These are phyloP conservation scores for Salix viminalis DNA, from an alignment of 345 rosid species.

Conservation along the genomic window DNA sequence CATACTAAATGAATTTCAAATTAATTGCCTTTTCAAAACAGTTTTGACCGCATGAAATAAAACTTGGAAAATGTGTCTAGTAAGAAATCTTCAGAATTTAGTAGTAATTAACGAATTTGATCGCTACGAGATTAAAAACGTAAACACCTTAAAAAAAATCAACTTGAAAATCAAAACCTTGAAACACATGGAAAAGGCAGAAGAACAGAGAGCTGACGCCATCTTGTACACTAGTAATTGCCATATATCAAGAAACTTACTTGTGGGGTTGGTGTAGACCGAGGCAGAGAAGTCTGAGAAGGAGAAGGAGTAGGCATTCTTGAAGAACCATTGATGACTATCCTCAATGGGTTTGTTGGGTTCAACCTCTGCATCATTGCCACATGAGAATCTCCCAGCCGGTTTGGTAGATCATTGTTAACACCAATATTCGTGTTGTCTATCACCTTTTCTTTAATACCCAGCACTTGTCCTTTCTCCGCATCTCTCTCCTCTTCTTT, in stretches of 20 bases:
- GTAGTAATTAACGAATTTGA: too few relatives aligned
- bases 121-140: not conserved
- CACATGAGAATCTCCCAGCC: slow-evolving; percentile 24
- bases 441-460: slow-evolving; percentile 21
- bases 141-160: not conserved
- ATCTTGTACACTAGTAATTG: not conserved
- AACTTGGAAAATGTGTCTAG: not conserved
- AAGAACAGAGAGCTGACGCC: not conserved
- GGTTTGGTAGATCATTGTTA: not conserved
- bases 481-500: slow-evolving; percentile 29
- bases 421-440: slow-evolving; percentile 11
- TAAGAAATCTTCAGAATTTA: not conserved
- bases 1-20: slow-evolving; percentile 4
- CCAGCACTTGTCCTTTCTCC: slow-evolving; percentile 47
- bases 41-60: not conserved
- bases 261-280: slow-evolving; percentile 76
- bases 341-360: slow-evolving; percentile 77
- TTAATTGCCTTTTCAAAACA: not conserved
- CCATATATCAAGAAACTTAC: slow-evolving; percentile 32
- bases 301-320: slow-evolving; percentile 57
- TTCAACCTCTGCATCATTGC: slow-evolving; percentile 68
- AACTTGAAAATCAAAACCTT: not conserved
- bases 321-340: slow-evolving; percentile 45
- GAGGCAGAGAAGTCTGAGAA: slow-evolving; percentile 44
- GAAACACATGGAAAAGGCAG: not conserved